Evolutionary conservation across 495 filamentous ascomycete species (phyloP).

Genomic region (Penicillium paradoxum): DNA sequence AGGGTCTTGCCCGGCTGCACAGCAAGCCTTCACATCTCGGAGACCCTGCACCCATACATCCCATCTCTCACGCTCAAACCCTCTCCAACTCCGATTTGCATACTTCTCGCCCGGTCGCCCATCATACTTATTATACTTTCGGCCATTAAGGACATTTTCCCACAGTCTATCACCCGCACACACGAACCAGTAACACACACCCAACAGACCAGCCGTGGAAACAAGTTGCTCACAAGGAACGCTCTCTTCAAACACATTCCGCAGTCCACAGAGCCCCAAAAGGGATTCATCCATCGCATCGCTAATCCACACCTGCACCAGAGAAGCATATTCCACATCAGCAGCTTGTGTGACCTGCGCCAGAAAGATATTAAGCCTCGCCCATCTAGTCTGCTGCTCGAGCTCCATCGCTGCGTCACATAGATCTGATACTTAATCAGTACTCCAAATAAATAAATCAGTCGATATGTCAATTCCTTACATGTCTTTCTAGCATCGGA

Average conservation of each 20-base stretch:
- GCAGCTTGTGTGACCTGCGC: neutral
- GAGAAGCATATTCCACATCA: neutral
- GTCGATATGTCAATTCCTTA: neutral
- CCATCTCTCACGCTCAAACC: constrained; percentile 1
- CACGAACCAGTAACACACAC: neutral
- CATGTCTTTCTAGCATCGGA: neutral
- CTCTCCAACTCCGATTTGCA: neutral
- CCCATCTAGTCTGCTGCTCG: constrained; percentile 1
- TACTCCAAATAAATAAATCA: neutral
- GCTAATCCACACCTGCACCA: neutral
- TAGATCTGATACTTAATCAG: neutral
- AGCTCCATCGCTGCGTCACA: neutral
- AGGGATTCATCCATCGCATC: neutral
- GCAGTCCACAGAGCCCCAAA: neutral
- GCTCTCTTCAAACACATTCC: neutral
- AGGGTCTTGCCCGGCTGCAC: neutral
- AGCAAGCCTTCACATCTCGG: neutral
- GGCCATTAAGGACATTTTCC: constrained; percentile 2
- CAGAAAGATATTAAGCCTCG: neutral
- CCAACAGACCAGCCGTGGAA: neutral
- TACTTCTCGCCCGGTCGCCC: neutral
- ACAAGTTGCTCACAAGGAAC: neutral
- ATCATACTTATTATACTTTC: constrained; percentile 1
- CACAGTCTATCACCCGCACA: constrained; percentile 2
- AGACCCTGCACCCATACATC: neutral